Conservation (phyloP, 768 basidiomycete genomes). For the Podaxis carcinomalis region DNA sequence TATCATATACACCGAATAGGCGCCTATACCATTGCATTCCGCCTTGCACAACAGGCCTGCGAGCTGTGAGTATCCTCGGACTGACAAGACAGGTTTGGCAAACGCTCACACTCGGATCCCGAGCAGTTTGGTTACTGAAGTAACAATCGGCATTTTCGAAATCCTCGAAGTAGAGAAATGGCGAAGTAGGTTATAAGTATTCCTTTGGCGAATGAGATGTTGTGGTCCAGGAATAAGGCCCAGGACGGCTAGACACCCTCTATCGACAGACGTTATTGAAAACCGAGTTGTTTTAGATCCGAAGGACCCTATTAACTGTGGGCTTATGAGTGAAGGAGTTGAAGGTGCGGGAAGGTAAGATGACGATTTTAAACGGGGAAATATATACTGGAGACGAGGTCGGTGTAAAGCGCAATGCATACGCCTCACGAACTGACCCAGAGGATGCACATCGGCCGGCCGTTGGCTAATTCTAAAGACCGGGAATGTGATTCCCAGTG, state of each 20-base stretch:
- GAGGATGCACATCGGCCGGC: neutral
- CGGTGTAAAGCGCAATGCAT: neutral
- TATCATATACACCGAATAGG: neutral
- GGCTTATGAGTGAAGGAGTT: neutral
- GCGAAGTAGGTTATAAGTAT: neutral
- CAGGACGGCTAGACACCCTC: neutral
- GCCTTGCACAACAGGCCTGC: conserved; percentile 78
- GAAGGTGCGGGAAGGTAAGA: neutral
- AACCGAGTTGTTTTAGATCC: neutral
- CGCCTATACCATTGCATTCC: conserved; percentile 81
- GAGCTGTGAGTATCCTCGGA: neutral
- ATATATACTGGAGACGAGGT: neutral
- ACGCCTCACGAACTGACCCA: neutral
- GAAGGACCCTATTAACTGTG: neutral
- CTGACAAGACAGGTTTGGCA: neutral
- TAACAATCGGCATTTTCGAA: conserved; percentile 37
- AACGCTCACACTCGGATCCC: conserved; percentile 59
- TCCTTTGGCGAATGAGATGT: no score
- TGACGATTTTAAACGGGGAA: neutral
- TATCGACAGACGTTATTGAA: neutral
- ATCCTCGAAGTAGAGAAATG: neutral
- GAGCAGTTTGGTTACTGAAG: conserved; percentile 60
- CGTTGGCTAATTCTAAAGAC: neutral
- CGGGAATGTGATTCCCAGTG: neutral
- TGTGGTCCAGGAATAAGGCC: neutral